A percentile compares a stretch with the other conserved stretches of the same genome.
Conservation (phyloP, 2,329 filamentous ascomycete genomes). For the Ophiostoma novo-ulmi region DNA sequence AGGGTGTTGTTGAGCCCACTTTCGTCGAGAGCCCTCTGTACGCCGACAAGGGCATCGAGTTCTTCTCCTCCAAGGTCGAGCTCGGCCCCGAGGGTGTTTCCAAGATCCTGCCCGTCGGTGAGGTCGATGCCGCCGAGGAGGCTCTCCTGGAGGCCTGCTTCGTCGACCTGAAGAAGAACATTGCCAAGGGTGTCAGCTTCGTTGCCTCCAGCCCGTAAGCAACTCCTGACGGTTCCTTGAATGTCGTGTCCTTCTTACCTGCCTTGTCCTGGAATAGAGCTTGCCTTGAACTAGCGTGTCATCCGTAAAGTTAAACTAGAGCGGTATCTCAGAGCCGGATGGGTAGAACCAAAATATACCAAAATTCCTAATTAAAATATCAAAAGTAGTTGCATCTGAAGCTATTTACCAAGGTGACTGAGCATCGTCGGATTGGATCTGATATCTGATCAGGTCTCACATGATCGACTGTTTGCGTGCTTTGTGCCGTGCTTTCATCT, state of each 20-base stretch:
- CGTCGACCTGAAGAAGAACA: constrained; percentile 86
- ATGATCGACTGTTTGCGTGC: too few species aligned
- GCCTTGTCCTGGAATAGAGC: neutral
- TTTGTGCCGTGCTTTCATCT: too few species aligned
- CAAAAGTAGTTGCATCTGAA: too few species aligned
- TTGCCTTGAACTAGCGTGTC: neutral
- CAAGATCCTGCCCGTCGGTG: constrained; percentile 84
- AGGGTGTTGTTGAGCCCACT: constrained; percentile 90
- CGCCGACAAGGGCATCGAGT: constrained; percentile 97
- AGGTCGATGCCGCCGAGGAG: constrained; percentile 80
- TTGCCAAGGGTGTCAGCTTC: constrained; percentile 74
- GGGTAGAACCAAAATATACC: neutral
- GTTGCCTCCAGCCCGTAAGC: constrained; percentile 50
- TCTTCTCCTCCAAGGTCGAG: constrained; percentile 94
- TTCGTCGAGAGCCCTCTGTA: constrained; percentile 96
- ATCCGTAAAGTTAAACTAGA: neutral
- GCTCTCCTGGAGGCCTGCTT: constrained; percentile 82
- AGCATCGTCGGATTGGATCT: too few species aligned
- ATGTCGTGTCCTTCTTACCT: neutral
- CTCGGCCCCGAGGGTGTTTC: constrained; percentile 94
- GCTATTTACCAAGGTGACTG: too few species aligned
- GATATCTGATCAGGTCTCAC: too few species aligned
- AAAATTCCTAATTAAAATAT: neutral
- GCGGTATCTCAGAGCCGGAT: neutral
- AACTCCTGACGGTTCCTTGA: neutral